phyloP scores from a whole-genome alignment of 2,329 filamentous ascomycete species.

The Xylaria sp. region DNA sequence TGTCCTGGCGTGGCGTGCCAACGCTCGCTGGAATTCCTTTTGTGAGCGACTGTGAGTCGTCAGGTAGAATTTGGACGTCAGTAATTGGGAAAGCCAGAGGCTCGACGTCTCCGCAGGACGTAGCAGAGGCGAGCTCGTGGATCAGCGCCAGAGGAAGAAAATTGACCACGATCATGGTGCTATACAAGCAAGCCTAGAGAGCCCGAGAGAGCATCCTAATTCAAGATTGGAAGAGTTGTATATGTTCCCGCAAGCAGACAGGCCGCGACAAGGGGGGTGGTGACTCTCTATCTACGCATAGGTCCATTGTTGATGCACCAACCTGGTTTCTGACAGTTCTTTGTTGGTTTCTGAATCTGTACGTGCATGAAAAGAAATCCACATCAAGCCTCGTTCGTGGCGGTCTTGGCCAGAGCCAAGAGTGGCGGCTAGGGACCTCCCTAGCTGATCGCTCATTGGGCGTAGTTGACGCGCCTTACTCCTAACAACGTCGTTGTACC shows the following conservation, averaged over 20 bases:
- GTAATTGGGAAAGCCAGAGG: constrained; percentile 34
- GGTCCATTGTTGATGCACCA: background rate
- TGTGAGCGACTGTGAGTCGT: constrained; percentile 31
- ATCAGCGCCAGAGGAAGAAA: constrained; percentile 11
- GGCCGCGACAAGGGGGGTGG: background rate
- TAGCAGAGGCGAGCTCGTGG: background rate
- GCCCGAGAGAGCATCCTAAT: background rate
- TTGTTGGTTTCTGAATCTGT: too few species aligned
- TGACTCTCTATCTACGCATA: background rate
- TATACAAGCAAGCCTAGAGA: background rate
- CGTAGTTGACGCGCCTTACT: background rate
- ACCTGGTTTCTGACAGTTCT: too few species aligned
- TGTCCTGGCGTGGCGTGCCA: constrained; percentile 32
- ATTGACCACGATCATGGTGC: background rate
- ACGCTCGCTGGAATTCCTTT: constrained; percentile 33
- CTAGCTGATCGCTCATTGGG: background rate
- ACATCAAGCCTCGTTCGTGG: too few species aligned
- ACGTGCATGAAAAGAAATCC: too few species aligned
- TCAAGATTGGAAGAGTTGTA: background rate
- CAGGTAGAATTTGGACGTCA: constrained; percentile 34
- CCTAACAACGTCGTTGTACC: background rate
- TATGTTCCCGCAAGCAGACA: background rate
- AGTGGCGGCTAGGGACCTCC: too few species aligned
- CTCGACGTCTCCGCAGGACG: constrained; percentile 29
- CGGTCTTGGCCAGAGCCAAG: too few species aligned